Evolutionary conservation across 352 stramenopile genomes (phyloP), one percentile per base, ranked within the genome.

Genomic region (Phytophthora aleatoria): DNA sequence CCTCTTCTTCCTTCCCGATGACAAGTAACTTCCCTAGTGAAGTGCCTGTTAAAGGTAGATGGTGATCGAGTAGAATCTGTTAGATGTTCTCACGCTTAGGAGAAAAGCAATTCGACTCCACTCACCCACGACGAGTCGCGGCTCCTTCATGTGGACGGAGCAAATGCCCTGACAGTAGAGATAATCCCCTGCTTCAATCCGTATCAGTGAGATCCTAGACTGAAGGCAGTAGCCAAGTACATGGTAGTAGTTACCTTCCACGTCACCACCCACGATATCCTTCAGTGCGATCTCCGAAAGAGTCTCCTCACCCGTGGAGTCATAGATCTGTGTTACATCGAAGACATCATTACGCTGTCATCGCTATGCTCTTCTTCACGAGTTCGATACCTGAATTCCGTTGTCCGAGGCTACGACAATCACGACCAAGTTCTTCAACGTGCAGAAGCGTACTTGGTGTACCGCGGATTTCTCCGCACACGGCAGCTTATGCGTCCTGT

Each of bases 401-500:
- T 77, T 74, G 27, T 90, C 80, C 0, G 76, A 88, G 4, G 80
- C 78, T n/a, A 87, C 82, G 12, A 89, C 84, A 53, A 91, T 85
- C 39, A 89, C 68, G 26, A 71, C 55, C 5, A 71, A 64, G 41
- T 64, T 58, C 3, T 84, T 73, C 0, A 92, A 56, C 15, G 59
- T 47, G 52, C 79, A 91, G 49, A 92, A 69, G 41, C 80, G 81
- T 42, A 88, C 81, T 80, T 92, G 81, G 65, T 88, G 77, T 26
- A 86, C 69, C 16, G 69, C 67, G 33, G 73, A 83, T 50, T 85
- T 86, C 57, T 85, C 69, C 43, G 61, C 31, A 26, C 73, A 81
- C 36, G 79, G 67, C 33, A 88, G 57, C 27, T 82, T 83, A 35
- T 61, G 68, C 5, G 67, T 71, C 20, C 74, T 45, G 58, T 69